Percentiles rank a stretch among this genome's conserved stretches.
Evolutionary conservation across 495 filamentous ascomycete species (phyloP).

Genomic region (Cryomyces minteri): DNA sequence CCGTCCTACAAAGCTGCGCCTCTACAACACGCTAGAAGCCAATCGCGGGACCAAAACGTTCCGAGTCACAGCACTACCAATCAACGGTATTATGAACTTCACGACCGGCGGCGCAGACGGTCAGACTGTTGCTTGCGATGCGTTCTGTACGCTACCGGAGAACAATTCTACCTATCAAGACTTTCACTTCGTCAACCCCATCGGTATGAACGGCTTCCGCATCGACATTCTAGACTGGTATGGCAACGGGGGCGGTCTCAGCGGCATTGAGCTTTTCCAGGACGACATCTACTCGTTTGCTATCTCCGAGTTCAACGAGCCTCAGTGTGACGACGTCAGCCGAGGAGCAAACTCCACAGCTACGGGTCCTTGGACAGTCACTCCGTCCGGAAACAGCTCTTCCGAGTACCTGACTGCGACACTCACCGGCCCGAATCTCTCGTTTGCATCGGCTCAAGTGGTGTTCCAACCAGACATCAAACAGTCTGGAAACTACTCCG

Average conservation of each 20-base stretch:
- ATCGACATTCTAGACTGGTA: slow-evolving; percentile 78
- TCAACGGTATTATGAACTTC: slow-evolving; percentile 90
- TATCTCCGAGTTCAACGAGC: slow-evolving; percentile 74
- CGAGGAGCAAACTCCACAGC: slow-evolving; percentile 39
- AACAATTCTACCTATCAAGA: slow-evolving; percentile 55
- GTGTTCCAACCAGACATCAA: slow-evolving; percentile 70
- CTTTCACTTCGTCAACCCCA: slow-evolving; percentile 70
- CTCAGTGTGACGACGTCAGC: slow-evolving; percentile 49
- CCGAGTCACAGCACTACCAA: slow-evolving; percentile 61
- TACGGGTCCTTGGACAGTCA: slow-evolving; percentile 56
- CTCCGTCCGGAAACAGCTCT: slow-evolving; percentile 38
- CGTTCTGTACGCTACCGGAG: slow-evolving; percentile 58
- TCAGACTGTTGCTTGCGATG: slow-evolving; percentile 48
- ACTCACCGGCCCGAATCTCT: slow-evolving; percentile 27
- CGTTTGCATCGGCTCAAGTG: slow-evolving; percentile 29
- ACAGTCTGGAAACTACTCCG: slow-evolving; percentile 74
- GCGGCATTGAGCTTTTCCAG: slow-evolving; percentile 80
- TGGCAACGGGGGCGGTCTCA: slow-evolving; percentile 67
- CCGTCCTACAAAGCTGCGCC: slow-evolving; percentile 62
- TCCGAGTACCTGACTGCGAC: slow-evolving; percentile 61
- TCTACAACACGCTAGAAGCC: slow-evolving; percentile 78
- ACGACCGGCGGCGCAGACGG: slow-evolving; percentile 67
- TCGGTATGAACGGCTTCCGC: slow-evolving; percentile 79
- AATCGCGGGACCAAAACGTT: slow-evolving; percentile 77
- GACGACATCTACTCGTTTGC: slow-evolving; percentile 75